Conservation (phyloP, 192 early-diverging fungal genomes). For the Cladochytrium replicatum region DNA sequence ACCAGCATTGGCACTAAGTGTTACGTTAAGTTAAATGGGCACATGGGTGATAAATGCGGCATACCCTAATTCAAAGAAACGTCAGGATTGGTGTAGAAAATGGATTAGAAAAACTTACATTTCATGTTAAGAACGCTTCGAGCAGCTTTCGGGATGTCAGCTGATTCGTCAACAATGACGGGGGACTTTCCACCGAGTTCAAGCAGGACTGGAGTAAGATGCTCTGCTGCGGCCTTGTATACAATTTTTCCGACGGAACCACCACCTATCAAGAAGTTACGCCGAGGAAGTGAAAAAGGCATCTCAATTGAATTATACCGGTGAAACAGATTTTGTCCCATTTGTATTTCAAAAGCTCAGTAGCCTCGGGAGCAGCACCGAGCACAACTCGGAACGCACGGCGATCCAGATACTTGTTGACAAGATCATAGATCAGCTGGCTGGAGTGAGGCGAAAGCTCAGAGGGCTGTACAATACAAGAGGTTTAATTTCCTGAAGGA, state of each 20-base stretch:
- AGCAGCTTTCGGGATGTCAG: constrained; percentile 55
- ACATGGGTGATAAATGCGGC: no score
- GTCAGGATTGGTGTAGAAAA: no score
- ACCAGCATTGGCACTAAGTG: no score
- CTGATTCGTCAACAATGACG: constrained; percentile 40
- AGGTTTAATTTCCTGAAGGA: no score
- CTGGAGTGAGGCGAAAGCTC: constrained; percentile 65
- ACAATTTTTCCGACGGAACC: constrained; percentile 72
- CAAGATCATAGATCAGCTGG: constrained; percentile 41
- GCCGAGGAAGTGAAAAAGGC: no score
- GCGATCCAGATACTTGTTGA: constrained; percentile 69
- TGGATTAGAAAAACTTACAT: no score
- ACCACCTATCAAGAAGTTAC: no score
- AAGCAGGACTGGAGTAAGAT: constrained; percentile 79
- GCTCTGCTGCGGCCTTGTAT: constrained; percentile 71
- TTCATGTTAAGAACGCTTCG: no score
- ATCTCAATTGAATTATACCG: no score
- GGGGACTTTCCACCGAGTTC: constrained; percentile 92
- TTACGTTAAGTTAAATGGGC: no score
- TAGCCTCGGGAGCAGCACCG: constrained; percentile 67
- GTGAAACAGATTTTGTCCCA: constrained; percentile 95
- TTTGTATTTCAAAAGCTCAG: constrained; percentile 54
- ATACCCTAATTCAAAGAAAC: no score
- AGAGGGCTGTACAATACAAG: constrained; percentile 62
- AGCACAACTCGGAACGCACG: constrained; percentile 55